Evolutionary conservation across 441 rosid species (phyloP).

Genomic region (Erodium trifolium): DNA sequence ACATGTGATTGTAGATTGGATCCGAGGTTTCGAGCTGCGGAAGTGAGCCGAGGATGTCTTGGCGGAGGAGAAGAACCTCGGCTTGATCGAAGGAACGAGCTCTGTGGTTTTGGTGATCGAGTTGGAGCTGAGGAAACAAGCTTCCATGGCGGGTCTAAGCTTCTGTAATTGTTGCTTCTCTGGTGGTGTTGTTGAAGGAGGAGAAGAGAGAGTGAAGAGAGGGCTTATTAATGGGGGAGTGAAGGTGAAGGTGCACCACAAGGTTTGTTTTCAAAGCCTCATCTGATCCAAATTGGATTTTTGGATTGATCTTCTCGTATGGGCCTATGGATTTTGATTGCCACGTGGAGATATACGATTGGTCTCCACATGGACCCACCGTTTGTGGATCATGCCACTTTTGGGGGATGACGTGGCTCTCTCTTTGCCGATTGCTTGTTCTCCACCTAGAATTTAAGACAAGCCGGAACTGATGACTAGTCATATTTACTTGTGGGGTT

Average conservation of each 20-base stretch:
- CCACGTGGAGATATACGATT: conserved; percentile 22
- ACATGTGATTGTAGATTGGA: conserved; percentile 40
- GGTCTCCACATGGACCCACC: not conserved
- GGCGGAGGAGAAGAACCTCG: conserved; percentile 23
- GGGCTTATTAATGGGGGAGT: not conserved
- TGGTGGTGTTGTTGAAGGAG: too few relatives aligned
- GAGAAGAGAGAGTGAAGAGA: not conserved
- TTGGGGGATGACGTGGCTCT: conserved; percentile 33
- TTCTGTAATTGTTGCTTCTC: too few relatives aligned
- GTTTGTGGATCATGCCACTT: conserved; percentile 19
- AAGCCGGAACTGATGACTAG: conserved; percentile 6
- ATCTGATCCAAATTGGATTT: conserved; percentile 23
- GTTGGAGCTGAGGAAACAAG: conserved; percentile 61
- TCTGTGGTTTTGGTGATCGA: conserved; percentile 43
- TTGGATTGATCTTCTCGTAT: conserved; percentile 10
- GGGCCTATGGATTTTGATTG: conserved; percentile 37
- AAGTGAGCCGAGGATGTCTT: conserved; percentile 21
- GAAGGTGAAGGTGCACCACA: conserved; percentile 40
- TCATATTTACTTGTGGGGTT: too few relatives aligned
- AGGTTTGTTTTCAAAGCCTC: conserved; percentile 13
- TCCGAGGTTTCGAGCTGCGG: conserved; percentile 26
- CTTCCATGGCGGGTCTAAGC: conserved; percentile 40
- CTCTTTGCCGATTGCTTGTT: conserved; percentile 29
- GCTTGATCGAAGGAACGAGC: conserved; percentile 34
- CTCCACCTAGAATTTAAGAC: conserved; percentile 10